Evolutionary conservation across 2,329 filamentous ascomycete species (phyloP).

Genomic region (Trichoderma endophyticum): DNA sequence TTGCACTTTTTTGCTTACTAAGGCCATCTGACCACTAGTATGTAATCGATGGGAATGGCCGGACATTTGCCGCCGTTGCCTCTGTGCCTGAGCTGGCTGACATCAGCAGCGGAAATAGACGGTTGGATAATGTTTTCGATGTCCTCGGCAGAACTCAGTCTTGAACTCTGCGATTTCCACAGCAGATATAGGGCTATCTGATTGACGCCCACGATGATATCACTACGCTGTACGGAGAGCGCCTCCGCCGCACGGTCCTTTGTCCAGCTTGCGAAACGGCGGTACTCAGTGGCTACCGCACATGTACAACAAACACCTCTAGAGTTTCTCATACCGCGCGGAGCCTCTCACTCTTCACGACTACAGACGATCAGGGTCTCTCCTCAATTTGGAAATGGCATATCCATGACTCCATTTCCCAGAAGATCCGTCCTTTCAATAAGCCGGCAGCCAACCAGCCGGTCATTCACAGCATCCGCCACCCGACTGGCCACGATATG

Average conservation of each 20-base stretch:
- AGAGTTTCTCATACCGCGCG: constrained; percentile 41
- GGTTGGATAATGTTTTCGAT: not conserved
- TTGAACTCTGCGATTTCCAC: constrained; percentile 6
- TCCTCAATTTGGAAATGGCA: not conserved
- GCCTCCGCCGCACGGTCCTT: constrained; percentile 40
- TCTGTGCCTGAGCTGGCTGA: not conserved
- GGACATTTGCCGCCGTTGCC: not conserved
- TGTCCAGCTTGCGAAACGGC: constrained; percentile 40
- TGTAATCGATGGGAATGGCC: not conserved
- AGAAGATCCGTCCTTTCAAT: not conserved
- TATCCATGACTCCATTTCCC: not conserved
- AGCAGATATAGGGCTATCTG: constrained; percentile 6
- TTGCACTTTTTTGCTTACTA: not conserved
- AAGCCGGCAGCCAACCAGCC: constrained; percentile 10
- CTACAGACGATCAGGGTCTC: not conserved
- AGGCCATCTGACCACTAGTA: not conserved
- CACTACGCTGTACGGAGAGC: constrained; percentile 39
- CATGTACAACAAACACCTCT: constrained; percentile 30
- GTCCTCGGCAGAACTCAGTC: constrained; percentile 5
- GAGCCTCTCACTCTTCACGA: constrained; percentile 20
- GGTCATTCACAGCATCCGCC: constrained; percentile 39
- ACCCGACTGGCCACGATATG: constrained; percentile 44
- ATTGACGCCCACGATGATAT: constrained; percentile 29
- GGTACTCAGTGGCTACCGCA: constrained; percentile 28
- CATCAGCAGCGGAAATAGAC: constrained; percentile 15